phyloP scores from a whole-genome alignment of 306 rosid species.

The Cucurbita moschata region DNA sequence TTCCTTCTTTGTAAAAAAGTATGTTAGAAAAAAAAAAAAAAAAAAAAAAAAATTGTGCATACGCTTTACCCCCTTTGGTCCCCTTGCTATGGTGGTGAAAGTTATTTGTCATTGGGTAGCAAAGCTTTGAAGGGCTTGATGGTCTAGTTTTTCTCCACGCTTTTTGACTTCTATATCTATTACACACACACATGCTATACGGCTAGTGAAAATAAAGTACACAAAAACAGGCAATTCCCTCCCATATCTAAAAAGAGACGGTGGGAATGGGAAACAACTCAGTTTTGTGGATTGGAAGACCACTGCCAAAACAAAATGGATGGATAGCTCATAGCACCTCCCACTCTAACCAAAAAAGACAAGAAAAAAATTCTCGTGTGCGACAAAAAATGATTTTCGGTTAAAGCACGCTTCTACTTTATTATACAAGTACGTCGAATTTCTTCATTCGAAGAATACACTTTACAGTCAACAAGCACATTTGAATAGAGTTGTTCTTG shows the following conservation, averaged over 20 bases:
- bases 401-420: neutral
- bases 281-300: neutral
- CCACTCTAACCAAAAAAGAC: neutral
- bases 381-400: neutral
- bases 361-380: neutral
- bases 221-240: neutral
- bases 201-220: neutral
- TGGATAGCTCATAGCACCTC: neutral
- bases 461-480: neutral
- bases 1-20: neutral
- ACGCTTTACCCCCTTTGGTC: neutral
- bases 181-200: neutral
- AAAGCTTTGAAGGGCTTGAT: neutral
- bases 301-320: neutral
- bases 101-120: neutral
- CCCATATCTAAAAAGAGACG: neutral
- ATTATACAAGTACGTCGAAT: neutral
- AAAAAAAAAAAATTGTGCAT: neutral
- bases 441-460: neutral
- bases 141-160: neutral
- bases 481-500: neutral
- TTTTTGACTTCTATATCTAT: neutral
- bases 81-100: neutral
- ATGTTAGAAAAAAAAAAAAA: neutral
- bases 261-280: constrained; percentile 2